Percentiles rank a stretch among this genome's conserved stretches.
These are phyloP conservation scores for Boletus reticulatus DNA, from an alignment of 768 basidiomycete species.

Conservation along the genomic window DNA sequence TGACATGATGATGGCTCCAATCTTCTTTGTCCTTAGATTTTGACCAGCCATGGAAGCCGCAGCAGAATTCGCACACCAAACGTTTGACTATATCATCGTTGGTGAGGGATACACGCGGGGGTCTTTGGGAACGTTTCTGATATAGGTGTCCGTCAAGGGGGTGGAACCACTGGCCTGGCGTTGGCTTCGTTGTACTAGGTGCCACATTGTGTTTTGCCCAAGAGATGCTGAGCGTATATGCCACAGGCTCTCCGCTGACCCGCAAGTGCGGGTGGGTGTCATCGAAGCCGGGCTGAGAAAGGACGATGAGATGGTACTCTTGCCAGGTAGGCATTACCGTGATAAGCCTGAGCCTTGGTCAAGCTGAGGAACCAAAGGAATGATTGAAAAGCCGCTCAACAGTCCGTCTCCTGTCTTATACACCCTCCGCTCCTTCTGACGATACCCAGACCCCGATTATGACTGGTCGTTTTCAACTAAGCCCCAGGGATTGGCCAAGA, in stretches of 20 bases:
- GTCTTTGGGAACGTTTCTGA: neutral
- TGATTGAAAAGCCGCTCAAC: constrained; percentile 1
- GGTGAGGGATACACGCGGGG: constrained; percentile 7
- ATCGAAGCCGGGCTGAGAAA: constrained; percentile 18
- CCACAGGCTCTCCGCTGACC: constrained; percentile 10
- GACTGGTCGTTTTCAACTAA: constrained; percentile 14
- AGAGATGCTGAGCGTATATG: neutral
- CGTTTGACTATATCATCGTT: constrained; percentile 18
- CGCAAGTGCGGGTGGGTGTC: constrained; percentile 3
- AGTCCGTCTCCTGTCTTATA: too few species aligned
- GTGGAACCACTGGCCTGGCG: constrained; percentile 13
- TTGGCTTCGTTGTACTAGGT: constrained; percentile 13
- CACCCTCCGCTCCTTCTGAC: neutral
- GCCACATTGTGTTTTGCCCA: too few species aligned
- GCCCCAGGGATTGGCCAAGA: constrained; percentile 5
- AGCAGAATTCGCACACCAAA: constrained; percentile 2
- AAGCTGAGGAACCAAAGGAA: neutral
- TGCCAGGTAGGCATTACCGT: neutral
- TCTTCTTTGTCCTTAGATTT: neutral
- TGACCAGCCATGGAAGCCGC: constrained; percentile 5
- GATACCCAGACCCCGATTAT: constrained; percentile 11
- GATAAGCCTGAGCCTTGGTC: neutral
- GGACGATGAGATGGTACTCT: constrained; percentile 10
- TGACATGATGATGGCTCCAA: neutral
- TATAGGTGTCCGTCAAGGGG: constrained; percentile 1